Base-by-base conservation (phyloP, 106 monocot species). In the Allium cepa region DNA sequence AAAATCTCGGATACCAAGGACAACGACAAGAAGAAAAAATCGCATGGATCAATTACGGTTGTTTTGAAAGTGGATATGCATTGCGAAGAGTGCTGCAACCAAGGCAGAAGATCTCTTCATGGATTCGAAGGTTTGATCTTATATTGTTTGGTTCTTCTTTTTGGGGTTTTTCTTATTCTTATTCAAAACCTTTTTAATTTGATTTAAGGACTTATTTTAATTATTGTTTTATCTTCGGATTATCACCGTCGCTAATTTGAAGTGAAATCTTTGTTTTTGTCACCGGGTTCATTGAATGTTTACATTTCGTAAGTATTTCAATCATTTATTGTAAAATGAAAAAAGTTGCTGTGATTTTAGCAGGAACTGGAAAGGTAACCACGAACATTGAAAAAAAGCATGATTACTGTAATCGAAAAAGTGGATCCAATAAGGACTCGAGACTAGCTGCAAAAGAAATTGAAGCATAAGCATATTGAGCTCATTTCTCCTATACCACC, bases 31-130 rank as follows among this genome's bases (percentile, higher is more conserved):
- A 53, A 52, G 50, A 49, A 45, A 65, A 71, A 53, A 26, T 9
- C 59, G 36, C 12, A 49, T 1, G 71, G 79, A 5, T 17, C 57
- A 8, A n/a, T 68, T 52, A 73, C 61, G 36, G 77, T 80, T 51
- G 79, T 85, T 14, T 63, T 85, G 53, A 83, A 76, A 57, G 65
- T 83, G 46, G 80, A 82, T 17, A 69, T 90, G 79, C 90, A 90
- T 73, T 90, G 85, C 82, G 80, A 90, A 62, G 90, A 82, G 9
- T 90, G 90, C 75, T 64, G 74, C 49, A 59, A 53, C 45, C 79
- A 85, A 75, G 66, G 85, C 59, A 73, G 64, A 65, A 68, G 57
- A 26, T 53, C 80, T 22, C 69, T 80, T 67, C 78, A 49, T 47
- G 80, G 72, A 62, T 59, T 90, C 58, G 66, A 65, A 79, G 84